Evolutionary conservation across 2,329 filamentous ascomycete genomes (phyloP).

Genomic region (Pestalotiopsis sp.): DNA sequence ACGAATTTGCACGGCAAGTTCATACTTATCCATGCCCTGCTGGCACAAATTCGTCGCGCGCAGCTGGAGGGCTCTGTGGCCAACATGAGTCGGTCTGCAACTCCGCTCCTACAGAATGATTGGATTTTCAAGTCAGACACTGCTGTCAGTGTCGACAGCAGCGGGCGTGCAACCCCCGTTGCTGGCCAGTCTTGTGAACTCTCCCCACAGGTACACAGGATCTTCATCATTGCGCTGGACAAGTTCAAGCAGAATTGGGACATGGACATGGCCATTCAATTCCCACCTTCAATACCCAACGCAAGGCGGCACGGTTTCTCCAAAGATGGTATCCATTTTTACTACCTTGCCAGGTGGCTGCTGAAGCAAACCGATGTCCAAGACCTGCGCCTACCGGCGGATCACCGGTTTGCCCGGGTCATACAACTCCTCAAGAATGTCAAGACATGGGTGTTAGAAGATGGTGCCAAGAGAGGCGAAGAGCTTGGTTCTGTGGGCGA

Average conservation of each 20-base stretch:
- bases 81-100: slow-evolving; percentile 45
- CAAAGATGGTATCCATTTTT: slow-evolving; percentile 72
- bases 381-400: slow-evolving; percentile 59
- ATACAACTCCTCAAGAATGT: slow-evolving; percentile 64
- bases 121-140: slow-evolving; percentile 53
- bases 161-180: slow-evolving; percentile 49
- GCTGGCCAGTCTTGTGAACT: slow-evolving; percentile 38
- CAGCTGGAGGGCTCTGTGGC: slow-evolving; percentile 42
- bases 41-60: slow-evolving; percentile 58
- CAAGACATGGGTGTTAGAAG: slow-evolving; percentile 62
- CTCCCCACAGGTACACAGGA: slow-evolving; percentile 49
- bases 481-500: slow-evolving; percentile 70
- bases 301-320: slow-evolving; percentile 69
- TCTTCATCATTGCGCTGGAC: slow-evolving; percentile 60
- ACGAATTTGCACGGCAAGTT: slow-evolving; percentile 78
- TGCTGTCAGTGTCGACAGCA: slow-evolving; percentile 46
- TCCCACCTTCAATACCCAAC: slow-evolving; percentile 58
- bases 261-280: slow-evolving; percentile 68
- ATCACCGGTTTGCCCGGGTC: slow-evolving; percentile 62
- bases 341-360: slow-evolving; percentile 70
- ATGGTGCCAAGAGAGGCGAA: slow-evolving; percentile 67
- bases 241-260: slow-evolving; percentile 78
- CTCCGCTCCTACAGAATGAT: slow-evolving; percentile 61
- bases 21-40: slow-evolving; percentile 70
- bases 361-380: slow-evolving; percentile 58